A percentile compares a stretch with the other conserved stretches of the same genome.
Conservation (phyloP, 768 basidiomycete species). For the Holtermannia corniformis region DNA sequence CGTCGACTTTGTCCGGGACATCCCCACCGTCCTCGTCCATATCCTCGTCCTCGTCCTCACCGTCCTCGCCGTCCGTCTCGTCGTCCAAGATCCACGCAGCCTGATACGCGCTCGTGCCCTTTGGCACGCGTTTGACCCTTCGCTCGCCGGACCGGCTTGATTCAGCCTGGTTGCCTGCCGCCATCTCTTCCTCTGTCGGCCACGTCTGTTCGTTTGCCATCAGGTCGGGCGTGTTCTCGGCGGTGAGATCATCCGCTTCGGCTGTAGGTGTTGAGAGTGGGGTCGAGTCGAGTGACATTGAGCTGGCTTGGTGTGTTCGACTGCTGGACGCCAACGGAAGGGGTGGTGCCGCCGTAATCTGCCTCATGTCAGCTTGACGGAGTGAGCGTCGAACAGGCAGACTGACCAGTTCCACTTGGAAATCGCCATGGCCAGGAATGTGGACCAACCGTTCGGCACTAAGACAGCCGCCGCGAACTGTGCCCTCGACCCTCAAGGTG, state of each 20-base stretch:
- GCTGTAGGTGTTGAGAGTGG: slow-evolving; percentile 55
- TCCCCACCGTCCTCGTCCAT: slow-evolving; percentile 14
- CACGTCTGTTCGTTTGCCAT: slow-evolving; percentile 94
- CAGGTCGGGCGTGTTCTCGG: slow-evolving; percentile 78
- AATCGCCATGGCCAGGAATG: slow-evolving; percentile 79
- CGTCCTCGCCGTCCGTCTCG: slow-evolving; percentile 30
- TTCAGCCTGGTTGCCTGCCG: slow-evolving; percentile 40
- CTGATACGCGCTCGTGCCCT: slow-evolving; percentile 94
- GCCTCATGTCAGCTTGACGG: slow-evolving; percentile 3
- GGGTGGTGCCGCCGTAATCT: slow-evolving; percentile 63
- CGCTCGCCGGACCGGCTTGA: slow-evolving; percentile 61
- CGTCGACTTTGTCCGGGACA: slow-evolving; percentile 46
- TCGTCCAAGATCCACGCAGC: slow-evolving; percentile 87
- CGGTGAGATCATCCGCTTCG: slow-evolving; percentile 73
- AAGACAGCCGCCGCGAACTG: slow-evolving; percentile 67
- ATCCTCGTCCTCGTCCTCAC: slow-evolving; percentile 32
- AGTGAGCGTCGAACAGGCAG: neutral
- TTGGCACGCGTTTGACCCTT: slow-evolving; percentile 74
- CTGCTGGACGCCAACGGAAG: slow-evolving; percentile 15
- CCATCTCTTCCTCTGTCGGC: slow-evolving; percentile 96
- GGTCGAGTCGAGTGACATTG: slow-evolving; percentile 42
- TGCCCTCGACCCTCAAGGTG: slow-evolving; percentile 64
- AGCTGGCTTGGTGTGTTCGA: slow-evolving; percentile 15
- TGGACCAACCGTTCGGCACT: slow-evolving; percentile 80
- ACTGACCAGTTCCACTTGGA: slow-evolving; percentile 65